Evolutionary conservation across 106 monocot genomes (phyloP).

Genomic region (Dactylorhiza incarnata): DNA sequence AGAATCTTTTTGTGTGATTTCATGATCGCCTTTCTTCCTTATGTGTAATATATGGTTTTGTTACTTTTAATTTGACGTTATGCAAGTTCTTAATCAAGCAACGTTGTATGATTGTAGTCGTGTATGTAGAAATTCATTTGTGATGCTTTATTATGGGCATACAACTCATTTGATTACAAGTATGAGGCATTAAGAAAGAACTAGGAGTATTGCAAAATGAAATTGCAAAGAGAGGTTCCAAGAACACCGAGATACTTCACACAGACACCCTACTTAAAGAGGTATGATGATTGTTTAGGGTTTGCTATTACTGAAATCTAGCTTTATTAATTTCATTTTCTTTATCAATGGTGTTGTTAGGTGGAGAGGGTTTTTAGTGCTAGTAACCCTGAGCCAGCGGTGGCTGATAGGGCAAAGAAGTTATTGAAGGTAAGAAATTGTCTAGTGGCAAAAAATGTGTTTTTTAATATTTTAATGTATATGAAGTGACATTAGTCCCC

Average conservation of each 20-base stretch:
- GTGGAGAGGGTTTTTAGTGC: slow-evolving; percentile 53
- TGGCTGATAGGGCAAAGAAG: slow-evolving; percentile 65
- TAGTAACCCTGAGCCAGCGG: slow-evolving; percentile 44
- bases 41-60: too few relatives aligned
- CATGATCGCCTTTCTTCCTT: too few relatives aligned
- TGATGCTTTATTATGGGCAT: neutral
- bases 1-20: too few relatives aligned
- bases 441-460: too few relatives aligned
- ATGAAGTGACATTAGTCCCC: too few relatives aligned
- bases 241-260: slow-evolving; percentile 59
- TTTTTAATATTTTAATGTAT: too few relatives aligned
- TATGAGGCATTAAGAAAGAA: too few relatives aligned
- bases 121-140: neutral
- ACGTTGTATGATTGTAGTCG: neutral
- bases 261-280: slow-evolving; percentile 62
- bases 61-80: neutral
- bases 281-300: slow-evolving; percentile 24
- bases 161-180: neutral
- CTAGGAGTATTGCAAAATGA: slow-evolving; percentile 36
- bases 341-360: slow-evolving; percentile 18
- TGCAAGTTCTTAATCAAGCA: neutral
- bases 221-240: slow-evolving; percentile 27
- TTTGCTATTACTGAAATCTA: neutral
- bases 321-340: neutral
- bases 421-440: slow-evolving; percentile 43